Evolutionary conservation across 352 stramenopile species (phyloP), one percentile per base, ranked within the genome.

Genomic region (Globisporangium rhizosaccharum): DNA sequence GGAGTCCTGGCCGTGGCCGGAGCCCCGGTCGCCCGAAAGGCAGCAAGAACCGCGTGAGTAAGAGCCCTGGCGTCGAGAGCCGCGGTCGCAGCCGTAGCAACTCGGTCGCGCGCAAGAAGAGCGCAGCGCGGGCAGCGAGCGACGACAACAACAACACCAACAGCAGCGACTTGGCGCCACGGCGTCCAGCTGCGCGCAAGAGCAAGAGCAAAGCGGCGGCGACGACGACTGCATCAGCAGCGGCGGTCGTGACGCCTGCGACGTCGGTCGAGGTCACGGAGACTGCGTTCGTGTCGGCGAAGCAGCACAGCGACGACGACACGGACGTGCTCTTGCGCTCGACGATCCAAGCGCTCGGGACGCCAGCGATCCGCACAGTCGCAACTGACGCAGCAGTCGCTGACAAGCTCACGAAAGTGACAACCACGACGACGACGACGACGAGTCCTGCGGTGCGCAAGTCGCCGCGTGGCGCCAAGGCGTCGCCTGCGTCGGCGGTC

Each of bases 61-160:
- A 73, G 7, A 62, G 67, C 7, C 55, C 68, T 17, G 33, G 51
- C 14, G 6, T 28, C 18, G 50, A 55, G 26, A 66, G 67, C 51
- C 76, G 76, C 52, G 73, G 78, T 48, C 79, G 82, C 53, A 85
- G 77, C 18, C 80, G 82, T 50, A 91, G 79, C 54, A 80, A 70
- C 56, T 91, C 81, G 4, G 70, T 81, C 33, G 62, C 61, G 23
- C 65, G 79, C 56, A 56, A 56, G 51, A 56, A 56, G 51, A 48
- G 73, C 73, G 51, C 76, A 52, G 61, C 70, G 51, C 53, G 61
- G 0, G 17, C 42, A 37, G 11, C 36, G 18, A 56, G 41, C 8
- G 45, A 36, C n/a, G 59, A 48, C 44, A n/a, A 36, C 46, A 39
- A 33, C n/a, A 18, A 12, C 28, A 54, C 47, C 9, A 66, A 26